Evolutionary conservation across 2,329 filamentous ascomycete genomes (phyloP).

Genomic region (Alternaria rosae): DNA sequence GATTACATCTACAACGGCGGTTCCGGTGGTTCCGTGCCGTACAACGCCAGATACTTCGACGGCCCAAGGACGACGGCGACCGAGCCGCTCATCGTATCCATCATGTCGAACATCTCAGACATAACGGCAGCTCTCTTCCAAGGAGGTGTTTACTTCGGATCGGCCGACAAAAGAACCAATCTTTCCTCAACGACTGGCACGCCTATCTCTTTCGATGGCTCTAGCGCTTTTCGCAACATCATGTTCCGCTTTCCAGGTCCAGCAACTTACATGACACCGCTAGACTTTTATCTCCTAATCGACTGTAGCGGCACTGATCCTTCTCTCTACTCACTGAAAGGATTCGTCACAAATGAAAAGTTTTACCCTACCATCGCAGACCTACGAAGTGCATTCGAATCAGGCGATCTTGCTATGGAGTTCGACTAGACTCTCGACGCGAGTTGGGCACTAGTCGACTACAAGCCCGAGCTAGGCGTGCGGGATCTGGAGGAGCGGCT

Average conservation of each 20-base stretch:
- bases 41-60: conserved; percentile 37
- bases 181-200: conserved; percentile 39
- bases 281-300: conserved; percentile 57
- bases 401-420: conserved; percentile 50
- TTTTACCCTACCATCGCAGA: conserved; percentile 61
- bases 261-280: conserved; percentile 51
- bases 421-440: conserved; percentile 58
- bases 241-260: conserved; percentile 54
- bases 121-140: conserved; percentile 53
- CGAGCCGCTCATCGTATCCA: conserved; percentile 48
- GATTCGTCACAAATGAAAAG: conserved; percentile 58
- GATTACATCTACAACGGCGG: conserved; percentile 48
- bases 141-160: conserved; percentile 35
- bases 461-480: conserved; percentile 37
- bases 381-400: conserved; percentile 57
- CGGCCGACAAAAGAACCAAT: conserved; percentile 28
- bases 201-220: conserved; percentile 51
- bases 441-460: conserved; percentile 56
- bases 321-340: conserved; percentile 53
- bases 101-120: conserved; percentile 57
- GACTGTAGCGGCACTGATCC: conserved; percentile 56
- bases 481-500: conserved; percentile 52
- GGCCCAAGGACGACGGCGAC: conserved; percentile 32
- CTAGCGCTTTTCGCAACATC: conserved; percentile 49
- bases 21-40: conserved; percentile 39